Evolutionary conservation across 352 stramenopile species (phyloP), one percentile per base, ranked within the genome.

Genomic region (Globisporangium ultimum): DNA sequence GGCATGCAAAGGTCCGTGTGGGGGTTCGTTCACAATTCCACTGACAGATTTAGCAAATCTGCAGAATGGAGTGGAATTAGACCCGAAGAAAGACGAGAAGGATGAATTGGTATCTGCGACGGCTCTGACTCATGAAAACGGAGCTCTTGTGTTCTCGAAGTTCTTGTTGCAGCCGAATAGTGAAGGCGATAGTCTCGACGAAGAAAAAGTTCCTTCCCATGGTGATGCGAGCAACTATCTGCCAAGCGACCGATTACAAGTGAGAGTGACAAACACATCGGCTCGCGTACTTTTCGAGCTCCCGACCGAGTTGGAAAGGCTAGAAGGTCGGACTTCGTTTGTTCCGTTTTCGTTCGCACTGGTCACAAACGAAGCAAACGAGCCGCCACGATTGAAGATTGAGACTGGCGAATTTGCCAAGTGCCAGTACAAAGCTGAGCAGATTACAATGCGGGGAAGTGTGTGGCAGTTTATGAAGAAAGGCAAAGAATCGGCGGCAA

Each of bases 321-420:
- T 87, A 42, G 60, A 76, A 17, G 71, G 69, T 36, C 71, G 74
- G 15, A 55, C 72, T 18, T 71, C 63, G 3, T 72, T 88, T 24
- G 67, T 72, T 11, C 81, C 81, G 8, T 87, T 91, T 51, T 65
- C 68, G 17, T 63, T 90, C 45, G 67, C 67, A 3, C 58, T 90
- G 12, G 67, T 74, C 22, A 89, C 80, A 1, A 67, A 75, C 58
- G 58, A 75, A 13, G 57, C 49, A 14, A 67, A 66, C 2, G 67
- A 78, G 9, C 58, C 70, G 1, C 78, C 82, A 1, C 74, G 64
- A 20, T 48, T 92, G 1, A 71, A 68, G 17, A 56, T 92, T 13
- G 76, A 88, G 41, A 89, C 80, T 0, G 80, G 80, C 11, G 69
- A 79, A 41, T 88, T 88, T 48, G 72, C 78, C 32, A 92, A 92